Evolutionary conservation across 768 basidiomycete genomes (phyloP).

Genomic region (Phanerodontia chrysosporium): DNA sequence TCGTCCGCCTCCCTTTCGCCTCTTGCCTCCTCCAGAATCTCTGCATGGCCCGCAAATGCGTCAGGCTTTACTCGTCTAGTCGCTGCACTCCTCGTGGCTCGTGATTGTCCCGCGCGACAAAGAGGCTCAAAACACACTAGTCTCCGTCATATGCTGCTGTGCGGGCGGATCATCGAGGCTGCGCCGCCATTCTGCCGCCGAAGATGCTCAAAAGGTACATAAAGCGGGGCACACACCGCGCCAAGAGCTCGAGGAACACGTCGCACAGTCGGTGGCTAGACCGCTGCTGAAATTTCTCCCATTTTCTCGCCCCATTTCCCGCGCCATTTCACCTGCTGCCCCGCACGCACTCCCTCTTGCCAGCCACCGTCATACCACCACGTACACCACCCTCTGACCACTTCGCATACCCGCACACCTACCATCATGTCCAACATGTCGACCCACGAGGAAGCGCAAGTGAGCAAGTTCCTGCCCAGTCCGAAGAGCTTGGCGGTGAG

Average conservation of each 20-base stretch:
- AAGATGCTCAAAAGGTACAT: too few relatives aligned
- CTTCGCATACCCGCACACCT: not conserved
- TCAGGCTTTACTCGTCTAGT: too few relatives aligned
- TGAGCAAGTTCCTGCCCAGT: slow-evolving; percentile 47
- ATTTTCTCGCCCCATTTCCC: not conserved
- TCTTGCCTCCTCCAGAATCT: not conserved
- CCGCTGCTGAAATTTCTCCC: not conserved
- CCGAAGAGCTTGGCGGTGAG: slow-evolving; percentile 80
- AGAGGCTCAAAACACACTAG: not conserved
- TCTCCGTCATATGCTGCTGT: not conserved
- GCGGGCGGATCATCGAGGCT: not conserved
- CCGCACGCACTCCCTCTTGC: not conserved
- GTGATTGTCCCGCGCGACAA: too few relatives aligned
- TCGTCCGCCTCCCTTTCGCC: not conserved
- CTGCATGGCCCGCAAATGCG: too few relatives aligned
- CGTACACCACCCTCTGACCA: not conserved
- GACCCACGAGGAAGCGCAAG: slow-evolving; percentile 13
- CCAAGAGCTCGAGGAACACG: not conserved
- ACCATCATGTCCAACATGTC: not conserved
- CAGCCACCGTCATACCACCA: not conserved
- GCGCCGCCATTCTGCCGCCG: not conserved
- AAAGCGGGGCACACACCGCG: not conserved
- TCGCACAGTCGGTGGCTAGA: not conserved
- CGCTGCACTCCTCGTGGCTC: too few relatives aligned
- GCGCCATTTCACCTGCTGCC: not conserved